phyloP scores from a whole-genome alignment of 2,329 filamentous ascomycete species.

The Penicillium sp. region DNA sequence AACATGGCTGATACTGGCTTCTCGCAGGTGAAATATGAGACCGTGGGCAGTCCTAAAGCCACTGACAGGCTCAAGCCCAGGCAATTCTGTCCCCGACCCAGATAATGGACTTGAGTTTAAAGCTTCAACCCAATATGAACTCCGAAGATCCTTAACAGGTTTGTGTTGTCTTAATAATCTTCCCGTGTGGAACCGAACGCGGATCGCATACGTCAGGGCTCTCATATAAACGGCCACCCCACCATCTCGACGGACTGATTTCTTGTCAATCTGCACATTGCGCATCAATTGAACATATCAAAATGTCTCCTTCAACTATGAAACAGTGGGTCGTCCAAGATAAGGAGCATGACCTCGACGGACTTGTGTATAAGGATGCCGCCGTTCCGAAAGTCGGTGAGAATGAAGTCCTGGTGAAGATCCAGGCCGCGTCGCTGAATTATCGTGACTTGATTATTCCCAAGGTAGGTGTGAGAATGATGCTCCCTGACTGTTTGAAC shows the following conservation, averaged over 20 bases:
- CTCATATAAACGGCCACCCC: slow-evolving; percentile 1
- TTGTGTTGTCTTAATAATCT: slow-evolving; percentile 8
- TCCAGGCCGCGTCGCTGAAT: slow-evolving; percentile 53
- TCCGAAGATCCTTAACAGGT: neutral
- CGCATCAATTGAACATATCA: slow-evolving; percentile 4
- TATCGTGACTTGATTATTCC: slow-evolving; percentile 53
- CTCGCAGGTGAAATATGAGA: no score
- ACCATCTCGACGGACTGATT: neutral
- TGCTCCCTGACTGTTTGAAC: neutral
- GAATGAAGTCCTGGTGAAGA: slow-evolving; percentile 71
- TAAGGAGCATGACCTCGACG: slow-evolving; percentile 59
- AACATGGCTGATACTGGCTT: no score
- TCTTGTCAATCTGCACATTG: neutral
- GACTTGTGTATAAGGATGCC: slow-evolving; percentile 56
- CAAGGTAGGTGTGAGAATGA: slow-evolving; percentile 35
- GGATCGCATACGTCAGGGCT: slow-evolving; percentile 7
- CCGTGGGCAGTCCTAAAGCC: no score
- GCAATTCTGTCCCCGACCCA: no score
- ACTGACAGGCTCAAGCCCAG: no score
- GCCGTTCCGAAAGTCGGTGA: slow-evolving; percentile 65
- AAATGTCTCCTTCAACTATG: slow-evolving; percentile 47
- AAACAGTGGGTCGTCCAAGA: slow-evolving; percentile 59
- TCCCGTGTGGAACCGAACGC: slow-evolving; percentile 6
- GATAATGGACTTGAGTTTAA: no score
- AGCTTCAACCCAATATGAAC: neutral